Base-by-base conservation (phyloP, 2,329 filamentous ascomycete genomes). In the Thermochaetoides dissita region DNA sequence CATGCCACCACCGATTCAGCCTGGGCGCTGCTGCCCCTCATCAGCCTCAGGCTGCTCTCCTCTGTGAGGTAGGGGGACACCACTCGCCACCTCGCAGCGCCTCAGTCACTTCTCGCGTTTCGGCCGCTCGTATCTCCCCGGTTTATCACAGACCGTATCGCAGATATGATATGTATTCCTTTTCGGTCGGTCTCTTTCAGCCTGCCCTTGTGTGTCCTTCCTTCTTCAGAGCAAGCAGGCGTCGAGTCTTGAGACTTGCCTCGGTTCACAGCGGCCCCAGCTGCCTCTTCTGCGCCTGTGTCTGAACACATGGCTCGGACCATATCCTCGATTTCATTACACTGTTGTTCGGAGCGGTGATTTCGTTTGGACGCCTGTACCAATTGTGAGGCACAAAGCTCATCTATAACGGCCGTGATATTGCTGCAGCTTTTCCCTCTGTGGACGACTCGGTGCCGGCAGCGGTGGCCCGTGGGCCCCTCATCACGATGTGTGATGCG, bases 341-440 rank as follows among this genome's bases (percentile, higher is more conserved):
- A 24, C 17, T 24, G 24, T 43, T 40, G 42, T 38, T 37, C 41
- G 40, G 43, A 34, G 46, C 34, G 47, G 43, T 51, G 48, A 53
- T 54, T 50, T 55, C 50, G 49, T 53, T 50, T 54, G 48, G 39
- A 41, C 34, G 28, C 33, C 30, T 46, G 39, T 51, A 40, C 48
- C 49, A 51, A 47, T 50, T 50, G 41, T 47, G 45, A 54, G 44
- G 37, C 46, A 44, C 44, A 40, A 37, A 45, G 30, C 40, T 38
- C 34, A 39, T 47, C 48, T 49, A 51, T 53, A 53, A 50, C 39
- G 40, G 42, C 38, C 40, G 39, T 50, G 51, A 51, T 55, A 53
- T 53, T 51, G 44, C 39, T 37, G 30, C 38, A 32, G 38, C 24
- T 30, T 11, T 37, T 45, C 37, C 38, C 44, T 40, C 43, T 40